These are phyloP conservation scores for Ramularia endophylla DNA, from an alignment of 2,329 filamentous ascomycete species.

Conservation along the genomic window DNA sequence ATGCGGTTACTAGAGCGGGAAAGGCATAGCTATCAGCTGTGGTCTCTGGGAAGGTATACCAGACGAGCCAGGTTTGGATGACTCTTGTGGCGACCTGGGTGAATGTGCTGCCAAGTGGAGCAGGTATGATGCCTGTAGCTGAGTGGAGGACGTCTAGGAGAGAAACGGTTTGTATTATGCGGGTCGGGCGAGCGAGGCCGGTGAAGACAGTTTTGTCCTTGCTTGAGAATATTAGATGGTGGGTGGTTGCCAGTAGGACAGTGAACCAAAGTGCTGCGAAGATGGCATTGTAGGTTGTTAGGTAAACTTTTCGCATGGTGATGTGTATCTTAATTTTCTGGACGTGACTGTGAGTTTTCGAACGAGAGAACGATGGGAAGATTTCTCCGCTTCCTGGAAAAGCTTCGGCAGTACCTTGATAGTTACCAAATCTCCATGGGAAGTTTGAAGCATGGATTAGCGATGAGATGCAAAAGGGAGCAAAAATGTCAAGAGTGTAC, in stretches of 20 bases:
- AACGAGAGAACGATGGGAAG: too few relatives aligned
- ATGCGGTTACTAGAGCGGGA: conserved; percentile 3
- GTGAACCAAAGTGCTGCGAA: neutral
- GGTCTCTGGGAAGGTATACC: conserved; percentile 3
- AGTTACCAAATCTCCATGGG: too few relatives aligned
- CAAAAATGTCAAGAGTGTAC: too few relatives aligned
- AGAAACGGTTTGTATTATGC: conserved; percentile 6
- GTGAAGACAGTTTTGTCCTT: conserved; percentile 2
- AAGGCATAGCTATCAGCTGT: conserved; percentile 2
- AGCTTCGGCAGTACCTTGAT: too few relatives aligned
- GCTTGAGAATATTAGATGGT: too few relatives aligned
- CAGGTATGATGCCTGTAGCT: conserved; percentile 3
- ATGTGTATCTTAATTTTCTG: too few relatives aligned
- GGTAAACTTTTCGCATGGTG: neutral
- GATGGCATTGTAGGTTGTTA: neutral
- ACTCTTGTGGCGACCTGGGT: conserved; percentile 8
- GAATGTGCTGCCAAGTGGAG: conserved; percentile 7
- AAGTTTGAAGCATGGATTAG: too few relatives aligned
- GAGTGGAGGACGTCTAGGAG: conserved; percentile 7
- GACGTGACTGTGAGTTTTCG: too few relatives aligned
- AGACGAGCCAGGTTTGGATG: conserved; percentile 10
- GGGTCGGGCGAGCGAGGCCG: neutral
- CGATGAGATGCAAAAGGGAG: too few relatives aligned
- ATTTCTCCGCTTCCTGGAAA: too few relatives aligned
- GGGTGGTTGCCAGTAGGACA: neutral